Conservation (phyloP, 129 eudicot species). For the Saussurea involucrata region DNA sequence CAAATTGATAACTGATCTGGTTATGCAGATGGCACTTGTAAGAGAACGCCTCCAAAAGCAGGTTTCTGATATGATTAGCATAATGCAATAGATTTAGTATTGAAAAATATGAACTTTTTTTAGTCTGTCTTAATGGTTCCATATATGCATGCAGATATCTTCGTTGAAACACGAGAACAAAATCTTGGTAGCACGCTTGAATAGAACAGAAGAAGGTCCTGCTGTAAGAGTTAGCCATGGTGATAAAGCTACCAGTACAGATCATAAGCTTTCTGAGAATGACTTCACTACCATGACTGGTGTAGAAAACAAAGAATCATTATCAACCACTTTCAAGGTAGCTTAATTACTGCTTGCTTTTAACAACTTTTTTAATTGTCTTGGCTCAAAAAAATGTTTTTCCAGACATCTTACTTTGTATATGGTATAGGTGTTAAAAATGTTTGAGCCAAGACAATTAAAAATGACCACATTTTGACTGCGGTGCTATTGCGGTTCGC, state of each 20-base stretch:
- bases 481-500: too few relatives aligned
- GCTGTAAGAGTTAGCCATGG: conserved; percentile 21
- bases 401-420: not conserved
- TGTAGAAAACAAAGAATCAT: conserved; percentile 25
- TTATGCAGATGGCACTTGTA: conserved; percentile 71
- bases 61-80: conserved; percentile 34
- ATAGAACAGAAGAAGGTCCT: conserved; percentile 23
- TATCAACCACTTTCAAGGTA: conserved; percentile 35
- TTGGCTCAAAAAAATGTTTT: not conserved
- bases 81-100: conserved; percentile 3
- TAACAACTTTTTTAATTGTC: not conserved
- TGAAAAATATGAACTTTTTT: not conserved
- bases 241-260: conserved; percentile 27
- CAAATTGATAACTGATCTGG: conserved; percentile 64
- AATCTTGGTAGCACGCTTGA: conserved; percentile 32
- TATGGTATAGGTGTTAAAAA: not conserved
- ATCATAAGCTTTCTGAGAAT: not conserved
- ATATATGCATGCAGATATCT: conserved; percentile 54
- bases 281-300: conserved; percentile 11
- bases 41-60: conserved; percentile 93
- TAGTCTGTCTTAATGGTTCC: not conserved
- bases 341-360: not conserved
- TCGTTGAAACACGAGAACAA: conserved; percentile 53
- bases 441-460: too few relatives aligned
- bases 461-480: too few relatives aligned